Evolutionary conservation across 108 stramenopile genomes (phyloP), one percentile per base, ranked within the genome.

Genomic region (Craspedostauros australis): DNA sequence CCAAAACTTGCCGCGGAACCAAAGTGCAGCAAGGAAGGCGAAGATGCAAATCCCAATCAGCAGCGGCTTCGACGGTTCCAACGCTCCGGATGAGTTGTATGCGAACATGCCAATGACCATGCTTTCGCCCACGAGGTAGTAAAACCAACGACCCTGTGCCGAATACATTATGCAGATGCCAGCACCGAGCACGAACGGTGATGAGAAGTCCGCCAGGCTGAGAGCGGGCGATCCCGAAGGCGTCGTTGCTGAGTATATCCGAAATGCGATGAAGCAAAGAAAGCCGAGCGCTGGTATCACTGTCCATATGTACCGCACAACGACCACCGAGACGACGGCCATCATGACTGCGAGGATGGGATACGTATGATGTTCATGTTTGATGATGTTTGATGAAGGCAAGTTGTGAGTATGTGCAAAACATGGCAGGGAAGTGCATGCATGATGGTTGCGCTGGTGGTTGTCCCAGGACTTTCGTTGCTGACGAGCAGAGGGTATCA

Each of bases 1-100:
- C 82, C 80, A 84, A 40, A 80, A 77, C 44, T 66, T 77, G 12
- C 89, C 89, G 22, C 89, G 78, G 26, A 91, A 75, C 82, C 81
- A 86, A n/a, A 86, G 46, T 12, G 82, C 62, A 15, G 62, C 47
- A 5, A 91, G 16, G 7, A 62, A 25, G 1, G 77, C 46, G 61
- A 79, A 72, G 8, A 57, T 56, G 4, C 44, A 66, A 14, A 67
- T 34, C 11, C 44, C 62, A 6, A 40, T 12, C 1, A 63, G 21
- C 14, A 45, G 32, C 27, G 24, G 18, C 6, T 6, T 27, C 23
- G 47, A 39, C 8, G 62, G 15, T 28, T 28, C 44, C 55, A 37
- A 18, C 31, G 32, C 24, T 37, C 50, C 18, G 34, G 61, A 33
- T 8, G 79, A 79, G 68, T 91, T 91, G 58, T 65, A 72, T n/a